These are phyloP conservation scores for Carallia pectinifolia DNA, from an alignment of 345 rosid species.

Conservation along the genomic window DNA sequence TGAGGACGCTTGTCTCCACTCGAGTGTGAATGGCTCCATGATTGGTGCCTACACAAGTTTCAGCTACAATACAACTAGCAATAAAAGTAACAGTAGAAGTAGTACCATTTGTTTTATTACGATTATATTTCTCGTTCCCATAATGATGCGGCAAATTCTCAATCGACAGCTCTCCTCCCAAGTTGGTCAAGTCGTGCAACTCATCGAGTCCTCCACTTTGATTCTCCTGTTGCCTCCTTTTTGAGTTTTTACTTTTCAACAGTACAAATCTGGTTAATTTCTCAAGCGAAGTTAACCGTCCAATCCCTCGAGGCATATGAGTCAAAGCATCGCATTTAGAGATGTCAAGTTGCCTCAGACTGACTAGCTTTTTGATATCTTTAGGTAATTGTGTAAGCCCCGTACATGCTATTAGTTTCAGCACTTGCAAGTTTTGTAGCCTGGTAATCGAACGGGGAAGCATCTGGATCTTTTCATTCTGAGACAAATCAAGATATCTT, in stretches of 20 bases:
- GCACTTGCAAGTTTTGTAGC: slow-evolving; percentile 19
- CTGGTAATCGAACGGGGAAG: slow-evolving; percentile 19
- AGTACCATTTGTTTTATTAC: too few relatives aligned
- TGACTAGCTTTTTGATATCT: slow-evolving; percentile 7
- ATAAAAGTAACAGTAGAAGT: too few relatives aligned
- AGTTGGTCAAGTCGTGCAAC: slow-evolving; percentile 13
- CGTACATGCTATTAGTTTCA: neutral
- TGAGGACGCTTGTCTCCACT: too few relatives aligned
- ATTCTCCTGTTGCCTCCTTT: neutral
- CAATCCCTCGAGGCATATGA: slow-evolving; percentile 26
- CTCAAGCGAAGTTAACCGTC: slow-evolving; percentile 21
- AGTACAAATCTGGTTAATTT: slow-evolving; percentile 15
- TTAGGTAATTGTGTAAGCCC: slow-evolving; percentile 1
- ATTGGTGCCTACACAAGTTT: too few relatives aligned
- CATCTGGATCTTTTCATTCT: rapidly evolving
- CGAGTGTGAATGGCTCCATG: too few relatives aligned
- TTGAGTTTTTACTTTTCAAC: neutral
- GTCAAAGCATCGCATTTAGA: neutral
- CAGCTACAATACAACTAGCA: too few relatives aligned
- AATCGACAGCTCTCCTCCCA: slow-evolving; percentile 8
- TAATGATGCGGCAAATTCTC: neutral
- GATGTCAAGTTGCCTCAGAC: slow-evolving; percentile 4
- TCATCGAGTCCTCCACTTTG: slow-evolving; percentile 7
- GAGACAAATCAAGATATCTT: slow-evolving; percentile 11
- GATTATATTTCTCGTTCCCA: neutral